Base-by-base conservation (phyloP, 2,329 filamentous ascomycete species). In the Kalaharituber pfeilii region DNA sequence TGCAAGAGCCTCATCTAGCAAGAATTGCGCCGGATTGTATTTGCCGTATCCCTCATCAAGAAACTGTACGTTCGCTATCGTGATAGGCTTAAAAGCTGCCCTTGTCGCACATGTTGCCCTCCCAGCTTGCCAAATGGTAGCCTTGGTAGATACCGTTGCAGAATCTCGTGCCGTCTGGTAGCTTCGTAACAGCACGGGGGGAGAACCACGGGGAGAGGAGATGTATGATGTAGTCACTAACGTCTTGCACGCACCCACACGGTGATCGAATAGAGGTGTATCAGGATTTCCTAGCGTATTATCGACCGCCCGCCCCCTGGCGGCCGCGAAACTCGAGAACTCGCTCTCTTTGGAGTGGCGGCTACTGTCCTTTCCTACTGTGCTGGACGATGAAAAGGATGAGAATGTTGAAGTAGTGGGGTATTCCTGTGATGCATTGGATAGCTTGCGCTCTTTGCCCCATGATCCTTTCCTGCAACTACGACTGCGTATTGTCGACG, bases 71-170 rank as follows among this genome's bases (percentile, higher is more conserved):
- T 96, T 89, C 2, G 91, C 91, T 36, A 98, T 85, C 60, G 84
- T 82, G 50, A 98, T 87, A 0, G 89, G 87, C 67, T 98, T 98
- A 71, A 98, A 98, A 1, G 91, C 91, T 44, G 95, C 73, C 0
- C 85, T 86, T 1, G 89, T 91, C 0, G 91, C 86, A 52, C 78
- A 86, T 1, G 91, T 98, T n/a, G 91, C 91, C 57, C 91, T 80
- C 9, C 91, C 91, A 3, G 91, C 91, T 70, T 98, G 82, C 91
- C 91, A 98, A 55, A 98, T 91, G 47, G 82, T 94, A 69, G 88
- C 94, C 65, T 94, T 84, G 58, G 86, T 89, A 67, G 95, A 88
- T 5, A 28, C 24, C 2, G 89, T 84, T 0, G 87, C 78, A 0
- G 88, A 84, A 67, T 96, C 91, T 67, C 84, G 86, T 63, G 89